A percentile compares a stretch with the other conserved stretches of the same genome.
Evolutionary conservation across 2,329 filamentous ascomycete species (phyloP).

Genomic region (Aspergillus alliaceus): DNA sequence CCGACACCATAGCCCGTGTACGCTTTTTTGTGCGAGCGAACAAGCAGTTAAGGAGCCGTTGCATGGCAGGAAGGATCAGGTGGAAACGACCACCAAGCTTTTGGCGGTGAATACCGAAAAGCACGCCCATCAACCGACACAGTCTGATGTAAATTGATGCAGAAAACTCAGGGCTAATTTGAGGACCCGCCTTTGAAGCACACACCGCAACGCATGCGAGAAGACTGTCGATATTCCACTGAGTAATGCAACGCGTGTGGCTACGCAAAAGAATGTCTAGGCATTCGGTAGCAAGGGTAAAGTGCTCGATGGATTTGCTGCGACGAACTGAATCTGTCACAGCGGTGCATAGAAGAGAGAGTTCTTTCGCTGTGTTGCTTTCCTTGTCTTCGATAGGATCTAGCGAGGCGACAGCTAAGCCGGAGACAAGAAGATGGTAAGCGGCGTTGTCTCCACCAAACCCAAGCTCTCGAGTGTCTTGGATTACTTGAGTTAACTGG

Average conservation of each 20-base stretch:
- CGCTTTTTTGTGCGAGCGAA: slow-evolving; percentile 50
- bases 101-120: slow-evolving; percentile 58
- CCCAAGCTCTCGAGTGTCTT: slow-evolving; percentile 30
- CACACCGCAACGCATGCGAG: slow-evolving; percentile 39
- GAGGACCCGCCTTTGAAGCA: slow-evolving; percentile 36
- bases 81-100: slow-evolving; percentile 62
- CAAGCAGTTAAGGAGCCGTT: slow-evolving; percentile 55
- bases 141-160: slow-evolving; percentile 53
- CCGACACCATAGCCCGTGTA: slow-evolving; percentile 26
- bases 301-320: slow-evolving; percentile 38
- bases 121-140: slow-evolving; percentile 52
- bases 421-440: slow-evolving; percentile 37
- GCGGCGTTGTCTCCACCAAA: slow-evolving; percentile 28
- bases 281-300: slow-evolving; percentile 41
- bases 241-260: slow-evolving; percentile 43
- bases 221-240: slow-evolving; percentile 47
- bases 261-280: slow-evolving; percentile 40
- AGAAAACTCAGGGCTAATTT: slow-evolving; percentile 31
- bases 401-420: slow-evolving; percentile 35
- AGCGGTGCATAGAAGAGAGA: slow-evolving; percentile 38
- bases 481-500: slow-evolving; percentile 30
- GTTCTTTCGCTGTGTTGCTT: slow-evolving; percentile 31
- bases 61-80: slow-evolving; percentile 56
- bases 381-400: slow-evolving; percentile 40
- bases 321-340: slow-evolving; percentile 31